Evolutionary conservation across 352 stramenopile genomes (phyloP), one percentile per base, ranked within the genome.

Genomic region (Phytophthora ramorum): DNA sequence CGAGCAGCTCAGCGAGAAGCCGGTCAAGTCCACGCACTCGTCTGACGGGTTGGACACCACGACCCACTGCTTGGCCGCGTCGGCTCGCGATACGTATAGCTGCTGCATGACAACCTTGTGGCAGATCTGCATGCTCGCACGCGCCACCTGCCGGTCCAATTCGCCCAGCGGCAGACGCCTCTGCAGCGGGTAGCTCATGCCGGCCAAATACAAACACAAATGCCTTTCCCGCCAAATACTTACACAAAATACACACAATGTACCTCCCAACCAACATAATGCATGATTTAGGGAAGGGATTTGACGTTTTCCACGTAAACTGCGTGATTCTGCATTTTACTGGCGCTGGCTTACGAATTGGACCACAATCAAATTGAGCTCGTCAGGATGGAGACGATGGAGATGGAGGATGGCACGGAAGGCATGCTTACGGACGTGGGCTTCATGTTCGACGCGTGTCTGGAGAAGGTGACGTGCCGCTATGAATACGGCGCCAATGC

Each of bases 81-180:
- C 76, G 2, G 66, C 79, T 14, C 87, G 85, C 9, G 85, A 92
- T 49, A 96, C 77, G 71, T 94, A 96, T n/a, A 96, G 76, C 72
- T 93, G 81, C 62, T 92, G 85, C 84, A 96, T 94, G 38, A 92
- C 79, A 52, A 92, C 73, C 47, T 90, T 90, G 61, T 92, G 85
- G 70, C 83, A 92, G 49, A 96, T 91, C 58, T 96, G 87, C 84
- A 92, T 91, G 32, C 82, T 81, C 10, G 79, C 84, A 24, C 87
- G 87, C 37, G 85, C 78, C 37, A 93, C 85, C 35, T 79, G 81
- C 34, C 74, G 81, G 62, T 96, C 87, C 28, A 96, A 72, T 49
- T 67, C 30, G 45, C 71, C 73, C 48, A 93, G 65, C 19, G 85
- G 76, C 62, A 93, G 68, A 32, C 87, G 82, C 46, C 87, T 81